Evolutionary conservation across 169 alveolate species (phyloP), one percentile per base, ranked within the genome.

Genomic region (Eimeria necatrix): DNA sequence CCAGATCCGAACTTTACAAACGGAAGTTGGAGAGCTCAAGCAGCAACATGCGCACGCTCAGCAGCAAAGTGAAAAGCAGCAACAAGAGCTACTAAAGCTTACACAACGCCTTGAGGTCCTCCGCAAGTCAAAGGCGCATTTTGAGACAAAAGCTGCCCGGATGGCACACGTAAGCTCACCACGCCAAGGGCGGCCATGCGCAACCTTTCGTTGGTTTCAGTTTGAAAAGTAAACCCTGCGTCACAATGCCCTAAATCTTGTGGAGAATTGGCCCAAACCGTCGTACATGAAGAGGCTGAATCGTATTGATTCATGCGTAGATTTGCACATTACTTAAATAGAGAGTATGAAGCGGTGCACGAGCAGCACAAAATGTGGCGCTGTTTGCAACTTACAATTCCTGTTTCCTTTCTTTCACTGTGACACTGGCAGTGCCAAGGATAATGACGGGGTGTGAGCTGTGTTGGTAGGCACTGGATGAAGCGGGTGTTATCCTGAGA

Each of bases 21-120:
- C 74, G 6, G 91, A 83, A 24, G 22, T 83, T 18, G 60, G 74
- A 74, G 76, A 83, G 32, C 53, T 83, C 26, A 48, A 24, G 24
- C 56, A 53, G 91, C 91, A 83, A 32, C 73, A 83, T 56, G 24
- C 24, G 52, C 52, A 56, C 26, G 91, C 48, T 18, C 91, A 83
- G 68, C 76, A 83, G 56, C 91, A 83, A 52, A 83, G 24, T 20
- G 74, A 83, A 49, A 83, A 83, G 73, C 91, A 83, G 26, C 91
- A 83, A 76, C 71, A 83, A 22, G 91, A 83, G 91, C 51, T 83
- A 26, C 26, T 83, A 74, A 83, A 83, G 91, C 91, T 83, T 22
- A 52, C 91, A 46, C 91, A 83, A 32, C 91, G 91, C 8, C 76
- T 83, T 24, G 91, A 53, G 46, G 91, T 83, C 24, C 71, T 83